Evolutionary conservation across 2,329 filamentous ascomycete species (phyloP).

Genomic region (Stemphylium vesicarium): DNA sequence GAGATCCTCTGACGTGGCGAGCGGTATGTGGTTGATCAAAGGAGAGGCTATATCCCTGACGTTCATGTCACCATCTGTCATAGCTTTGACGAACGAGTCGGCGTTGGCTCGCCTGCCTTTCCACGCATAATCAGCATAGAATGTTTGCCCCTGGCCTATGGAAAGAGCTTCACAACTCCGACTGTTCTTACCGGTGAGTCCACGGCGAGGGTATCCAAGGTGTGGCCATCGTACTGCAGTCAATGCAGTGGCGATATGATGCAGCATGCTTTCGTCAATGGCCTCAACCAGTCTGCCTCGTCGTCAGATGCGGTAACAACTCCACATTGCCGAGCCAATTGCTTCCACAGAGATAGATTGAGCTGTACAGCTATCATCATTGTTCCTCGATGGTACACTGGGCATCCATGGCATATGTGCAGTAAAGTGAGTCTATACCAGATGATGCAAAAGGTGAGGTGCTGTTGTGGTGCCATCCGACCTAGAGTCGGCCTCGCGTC

Average conservation of each 20-base stretch:
- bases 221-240: slow-evolving; percentile 27
- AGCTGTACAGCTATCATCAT: slow-evolving; percentile 8
- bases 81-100: slow-evolving; percentile 42
- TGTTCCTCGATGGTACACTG: slow-evolving; percentile 21
- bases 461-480: slow-evolving; percentile 36
- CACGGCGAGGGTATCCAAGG: slow-evolving; percentile 32
- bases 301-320: slow-evolving; percentile 32
- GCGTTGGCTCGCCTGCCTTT: slow-evolving; percentile 36
- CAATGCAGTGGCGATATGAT: slow-evolving; percentile 44
- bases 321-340: slow-evolving; percentile 42
- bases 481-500: slow-evolving; percentile 36
- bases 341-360: slow-evolving; percentile 36
- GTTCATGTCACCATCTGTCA: slow-evolving; percentile 50
- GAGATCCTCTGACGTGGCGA: slow-evolving; percentile 62
- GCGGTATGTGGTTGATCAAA: slow-evolving; percentile 52
- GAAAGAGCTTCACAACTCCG: slow-evolving; percentile 42
- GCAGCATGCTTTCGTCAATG: slow-evolving; percentile 37
- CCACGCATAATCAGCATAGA: slow-evolving; percentile 37
- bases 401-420: slow-evolving; percentile 17
- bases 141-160: slow-evolving; percentile 39
- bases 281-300: slow-evolving; percentile 38
- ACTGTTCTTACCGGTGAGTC: slow-evolving; percentile 46
- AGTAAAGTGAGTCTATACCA: slow-evolving; percentile 26
- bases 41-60: slow-evolving; percentile 46
- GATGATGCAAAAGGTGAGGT: slow-evolving; percentile 30